Evolutionary conservation across 495 filamentous ascomycete species (phyloP).

Genomic region (Neurospora tetraspora): DNA sequence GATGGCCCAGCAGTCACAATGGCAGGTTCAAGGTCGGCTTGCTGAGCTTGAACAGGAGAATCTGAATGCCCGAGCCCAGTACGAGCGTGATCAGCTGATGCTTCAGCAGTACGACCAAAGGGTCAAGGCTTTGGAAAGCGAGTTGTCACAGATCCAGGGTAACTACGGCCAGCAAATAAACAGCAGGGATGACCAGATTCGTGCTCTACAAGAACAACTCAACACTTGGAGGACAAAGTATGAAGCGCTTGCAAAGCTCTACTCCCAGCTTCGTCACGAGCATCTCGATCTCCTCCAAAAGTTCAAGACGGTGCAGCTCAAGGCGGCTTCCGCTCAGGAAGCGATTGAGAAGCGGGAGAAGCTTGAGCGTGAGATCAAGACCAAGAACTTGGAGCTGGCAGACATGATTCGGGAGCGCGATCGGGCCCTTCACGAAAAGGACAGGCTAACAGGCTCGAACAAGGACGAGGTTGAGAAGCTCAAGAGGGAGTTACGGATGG

Average conservation of each 20-base stretch:
- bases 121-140: slow-evolving; percentile 84
- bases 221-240: slow-evolving; percentile 97
- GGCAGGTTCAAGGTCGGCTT: slow-evolving; percentile 85
- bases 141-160: slow-evolving; percentile 68
- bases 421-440: slow-evolving; percentile 85
- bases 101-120: slow-evolving; percentile 91
- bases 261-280: slow-evolving; percentile 90
- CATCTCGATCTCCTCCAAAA: slow-evolving; percentile 91
- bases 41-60: slow-evolving; percentile 94
- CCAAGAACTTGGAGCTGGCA: slow-evolving; percentile 93
- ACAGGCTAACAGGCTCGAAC: slow-evolving; percentile 72
- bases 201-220: slow-evolving; percentile 83
- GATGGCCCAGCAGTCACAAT: slow-evolving; percentile 73
- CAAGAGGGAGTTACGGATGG: slow-evolving; percentile 91
- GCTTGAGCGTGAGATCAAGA: slow-evolving; percentile 93
- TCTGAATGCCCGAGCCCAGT: slow-evolving; percentile 85
- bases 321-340: slow-evolving; percentile 92
- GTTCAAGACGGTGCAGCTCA: slow-evolving; percentile 90
- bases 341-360: slow-evolving; percentile 92
- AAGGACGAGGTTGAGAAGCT: slow-evolving; percentile 93
- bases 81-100: slow-evolving; percentile 93
- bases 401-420: slow-evolving; percentile 98
- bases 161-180: slow-evolving; percentile 76
- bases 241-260: slow-evolving; percentile 90
- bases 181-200: slow-evolving; percentile 91